Conservation (phyloP, 2,329 filamentous ascomycete genomes). For the Ciborinia camelliae region DNA sequence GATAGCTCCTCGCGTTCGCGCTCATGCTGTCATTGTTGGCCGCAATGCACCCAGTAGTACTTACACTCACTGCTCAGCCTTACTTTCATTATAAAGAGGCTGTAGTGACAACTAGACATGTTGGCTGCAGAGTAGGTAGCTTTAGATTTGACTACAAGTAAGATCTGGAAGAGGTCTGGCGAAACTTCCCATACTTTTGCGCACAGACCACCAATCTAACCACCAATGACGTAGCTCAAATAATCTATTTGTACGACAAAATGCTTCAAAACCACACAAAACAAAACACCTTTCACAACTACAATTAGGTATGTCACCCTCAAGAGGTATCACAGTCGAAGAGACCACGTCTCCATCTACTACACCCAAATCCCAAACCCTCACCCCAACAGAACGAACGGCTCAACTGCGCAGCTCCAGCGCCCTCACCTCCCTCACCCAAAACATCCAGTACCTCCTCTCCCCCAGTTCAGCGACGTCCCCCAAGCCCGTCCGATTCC, state of each 20-base stretch:
- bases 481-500: conserved; percentile 31
- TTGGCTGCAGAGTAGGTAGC: background rate
- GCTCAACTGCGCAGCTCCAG: conserved; percentile 32
- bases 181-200: background rate
- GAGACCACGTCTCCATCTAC: background rate
- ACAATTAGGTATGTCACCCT: conserved; percentile 26
- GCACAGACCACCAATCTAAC: conserved; percentile 7
- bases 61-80: background rate
- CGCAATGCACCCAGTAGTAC: background rate
- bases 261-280: background rate
- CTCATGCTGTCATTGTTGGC: no score
- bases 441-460: conserved; percentile 35
- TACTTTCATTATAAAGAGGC: background rate
- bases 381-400: conserved; percentile 29
- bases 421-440: conserved; percentile 31
- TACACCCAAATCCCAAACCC: background rate
- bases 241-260: background rate
- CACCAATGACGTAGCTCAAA: conserved; percentile 13
- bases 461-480: conserved; percentile 29
- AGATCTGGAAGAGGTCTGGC: background rate
- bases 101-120: background rate
- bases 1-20: background rate
- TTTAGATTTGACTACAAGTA: background rate
- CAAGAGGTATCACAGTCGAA: conserved; percentile 20
- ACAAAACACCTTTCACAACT: background rate